Evolutionary conservation across 2,329 filamentous ascomycete species (phyloP).

Genomic region (Chaetomiaceae sp.): DNA sequence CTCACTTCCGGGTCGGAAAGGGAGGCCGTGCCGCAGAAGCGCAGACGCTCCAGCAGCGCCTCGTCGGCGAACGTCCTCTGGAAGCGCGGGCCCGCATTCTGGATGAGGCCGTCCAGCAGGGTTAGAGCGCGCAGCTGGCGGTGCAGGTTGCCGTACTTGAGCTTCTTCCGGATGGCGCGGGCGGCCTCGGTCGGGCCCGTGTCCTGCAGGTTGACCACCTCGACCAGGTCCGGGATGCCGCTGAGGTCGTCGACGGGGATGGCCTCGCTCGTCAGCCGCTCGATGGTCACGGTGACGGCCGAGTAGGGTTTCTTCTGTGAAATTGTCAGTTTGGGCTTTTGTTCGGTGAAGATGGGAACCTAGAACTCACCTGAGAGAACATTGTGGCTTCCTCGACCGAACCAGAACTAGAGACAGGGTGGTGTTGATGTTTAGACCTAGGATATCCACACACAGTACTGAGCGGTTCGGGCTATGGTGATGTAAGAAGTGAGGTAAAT

Average conservation of each 20-base stretch:
- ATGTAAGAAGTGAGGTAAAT: too few species aligned
- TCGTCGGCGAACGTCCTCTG: constrained; percentile 87
- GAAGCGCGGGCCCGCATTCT: constrained; percentile 86
- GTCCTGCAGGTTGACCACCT: constrained; percentile 84
- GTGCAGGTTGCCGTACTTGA: constrained; percentile 96
- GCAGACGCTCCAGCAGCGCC: constrained; percentile 82
- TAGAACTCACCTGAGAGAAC: constrained; percentile 23
- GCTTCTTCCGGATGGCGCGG: constrained; percentile 89
- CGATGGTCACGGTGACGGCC: constrained; percentile 87
- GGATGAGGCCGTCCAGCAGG: constrained; percentile 86
- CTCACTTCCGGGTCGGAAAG: constrained; percentile 82
- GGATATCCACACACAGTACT: too few species aligned
- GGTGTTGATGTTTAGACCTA: too few species aligned
- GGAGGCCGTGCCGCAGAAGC: constrained; percentile 79
- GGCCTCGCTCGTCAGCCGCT: constrained; percentile 82
- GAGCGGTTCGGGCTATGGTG: too few species aligned
- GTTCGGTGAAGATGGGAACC: neutral
- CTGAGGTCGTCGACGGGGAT: constrained; percentile 88
- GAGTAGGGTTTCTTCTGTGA: constrained; percentile 79
- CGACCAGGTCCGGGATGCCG: constrained; percentile 89
- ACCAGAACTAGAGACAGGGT: too few species aligned
- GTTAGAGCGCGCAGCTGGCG: constrained; percentile 84
- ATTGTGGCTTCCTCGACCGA: constrained; percentile 11
- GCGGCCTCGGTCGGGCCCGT: constrained; percentile 86
- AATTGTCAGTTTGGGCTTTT: neutral